Evolutionary conservation across 139 green algal species (phyloP), one percentile per base, ranked within the genome.

Genomic region (Tetratostichococcus sp.): DNA sequence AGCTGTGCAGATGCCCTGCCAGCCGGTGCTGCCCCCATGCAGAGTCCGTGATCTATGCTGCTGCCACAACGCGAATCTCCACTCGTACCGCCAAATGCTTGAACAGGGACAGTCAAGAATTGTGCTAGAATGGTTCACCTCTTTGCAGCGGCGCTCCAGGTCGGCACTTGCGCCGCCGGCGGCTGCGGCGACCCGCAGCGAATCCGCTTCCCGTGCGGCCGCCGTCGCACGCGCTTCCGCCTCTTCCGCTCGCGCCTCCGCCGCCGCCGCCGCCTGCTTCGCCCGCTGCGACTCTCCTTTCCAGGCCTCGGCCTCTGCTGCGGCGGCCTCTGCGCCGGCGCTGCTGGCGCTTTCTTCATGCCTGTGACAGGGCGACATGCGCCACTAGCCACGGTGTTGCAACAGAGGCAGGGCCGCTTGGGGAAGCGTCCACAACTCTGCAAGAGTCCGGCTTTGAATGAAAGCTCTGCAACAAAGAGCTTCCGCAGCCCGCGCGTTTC

Each of bases 81-180:
- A n/a, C n/a, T n/a, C n/a, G n/a, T n/a, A n/a, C n/a, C n/a, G n/a
- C n/a, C n/a, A n/a, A n/a, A n/a, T n/a, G n/a, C n/a, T n/a, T n/a
- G n/a, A n/a, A n/a, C n/a, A 50, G 8, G 39, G 39, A 50, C 8
- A 50, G 39, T 6, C 39, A 50, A 21, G 39, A 50, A 11, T 6
- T 11, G 11, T 50, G 39, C 39, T 50, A 11, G 39, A 6, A 6
- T 11, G 11, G 39, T 50, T 26, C 70, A 77, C 76, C 70, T 89
- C 85, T 35, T 85, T 76, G 33, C 83, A 74, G 35, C 79, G 77
- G 31, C 65, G 71, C 80, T 91, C 82, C 32, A 94, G 78, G 59
- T 89, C 73, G 11, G 71, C 50, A 3, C 72, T 57, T 33, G 87
- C 83, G 50, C 77, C 75, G 5, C 59, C 67, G 42, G 74, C 23